Conservation (phyloP, 2,329 filamentous ascomycete genomes). For the Monosporascus sp. region DNA sequence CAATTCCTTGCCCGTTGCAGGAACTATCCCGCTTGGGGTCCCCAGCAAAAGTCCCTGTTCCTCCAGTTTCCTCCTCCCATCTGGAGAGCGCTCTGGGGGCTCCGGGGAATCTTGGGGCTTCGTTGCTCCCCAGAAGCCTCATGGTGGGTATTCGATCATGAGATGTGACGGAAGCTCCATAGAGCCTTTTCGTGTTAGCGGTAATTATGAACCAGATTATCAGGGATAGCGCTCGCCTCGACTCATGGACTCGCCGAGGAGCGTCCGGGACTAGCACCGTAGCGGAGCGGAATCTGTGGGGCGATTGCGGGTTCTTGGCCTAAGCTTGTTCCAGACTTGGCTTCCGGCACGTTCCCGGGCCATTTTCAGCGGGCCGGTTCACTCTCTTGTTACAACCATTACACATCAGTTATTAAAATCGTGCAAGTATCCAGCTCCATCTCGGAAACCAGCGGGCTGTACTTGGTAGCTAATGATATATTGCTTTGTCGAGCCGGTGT, state of each 20-base stretch:
- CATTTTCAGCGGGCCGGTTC: neutral
- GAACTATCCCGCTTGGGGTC: conserved; percentile 1
- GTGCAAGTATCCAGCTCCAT: too few relatives aligned
- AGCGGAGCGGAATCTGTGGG: neutral
- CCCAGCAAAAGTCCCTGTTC: conserved; percentile 6
- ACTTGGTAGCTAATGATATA: too few relatives aligned
- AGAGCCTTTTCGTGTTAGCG: neutral
- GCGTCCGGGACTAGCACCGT: neutral
- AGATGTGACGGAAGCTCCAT: neutral
- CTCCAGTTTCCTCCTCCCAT: neutral
- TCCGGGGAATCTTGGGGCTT: neutral
- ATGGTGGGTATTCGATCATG: neutral
- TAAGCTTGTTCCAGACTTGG: neutral
- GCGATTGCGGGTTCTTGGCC: neutral
- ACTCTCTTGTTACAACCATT: neutral
- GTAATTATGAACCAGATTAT: neutral
- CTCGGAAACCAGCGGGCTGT: too few relatives aligned
- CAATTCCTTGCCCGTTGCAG: conserved; percentile 3
- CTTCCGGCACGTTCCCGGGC: neutral
- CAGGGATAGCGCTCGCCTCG: neutral
- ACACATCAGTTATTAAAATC: too few relatives aligned
- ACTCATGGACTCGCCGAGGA: neutral
- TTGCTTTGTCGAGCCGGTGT: too few relatives aligned
- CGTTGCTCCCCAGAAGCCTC: neutral
- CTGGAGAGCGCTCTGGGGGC: neutral